Percentiles rank a stretch among this genome's conserved stretches.
Evolutionary conservation across 192 early-diverging fungal genomes (phyloP).

Genomic region (Coemansia sp.): DNA sequence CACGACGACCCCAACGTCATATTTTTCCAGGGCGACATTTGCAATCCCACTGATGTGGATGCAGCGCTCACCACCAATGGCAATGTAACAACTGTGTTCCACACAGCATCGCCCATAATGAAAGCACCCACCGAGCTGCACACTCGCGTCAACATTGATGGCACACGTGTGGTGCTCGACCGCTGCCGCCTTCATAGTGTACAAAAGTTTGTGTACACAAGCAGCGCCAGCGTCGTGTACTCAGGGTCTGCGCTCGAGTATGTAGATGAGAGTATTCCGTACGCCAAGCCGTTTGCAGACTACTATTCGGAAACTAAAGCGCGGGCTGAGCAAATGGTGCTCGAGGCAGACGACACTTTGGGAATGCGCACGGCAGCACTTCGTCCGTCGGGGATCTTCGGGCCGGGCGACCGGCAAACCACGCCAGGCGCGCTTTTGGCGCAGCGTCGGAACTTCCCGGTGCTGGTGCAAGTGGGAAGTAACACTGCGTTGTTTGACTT

Average conservation of each 20-base stretch:
- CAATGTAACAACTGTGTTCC: constrained; percentile 73
- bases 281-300: constrained; percentile 75
- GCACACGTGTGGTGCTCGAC: constrained; percentile 81
- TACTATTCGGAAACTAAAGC: constrained; percentile 93
- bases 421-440: constrained; percentile 69
- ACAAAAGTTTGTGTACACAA: constrained; percentile 77
- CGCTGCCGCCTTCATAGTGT: constrained; percentile 68
- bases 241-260: constrained; percentile 72
- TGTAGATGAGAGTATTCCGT: constrained; percentile 76
- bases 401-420: constrained; percentile 75
- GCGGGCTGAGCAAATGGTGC: constrained; percentile 70
- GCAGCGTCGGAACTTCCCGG: constrained; percentile 58
- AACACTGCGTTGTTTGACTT: constrained; percentile 84
- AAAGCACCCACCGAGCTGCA: constrained; percentile 68
- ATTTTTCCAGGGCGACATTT: constrained; percentile 65
- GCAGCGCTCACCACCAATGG: constrained; percentile 53
- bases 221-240: constrained; percentile 86
- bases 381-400: constrained; percentile 90
- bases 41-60: constrained; percentile 53
- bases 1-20: constrained; percentile 42
- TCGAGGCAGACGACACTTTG: constrained; percentile 66
- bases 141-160: constrained; percentile 80
- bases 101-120: constrained; percentile 87
- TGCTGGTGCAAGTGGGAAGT: constrained; percentile 77
- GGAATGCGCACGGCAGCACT: constrained; percentile 72